Base-by-base conservation (phyloP, 1,139 yeast genomes). In the Saccharomyces hybrid region DNA sequence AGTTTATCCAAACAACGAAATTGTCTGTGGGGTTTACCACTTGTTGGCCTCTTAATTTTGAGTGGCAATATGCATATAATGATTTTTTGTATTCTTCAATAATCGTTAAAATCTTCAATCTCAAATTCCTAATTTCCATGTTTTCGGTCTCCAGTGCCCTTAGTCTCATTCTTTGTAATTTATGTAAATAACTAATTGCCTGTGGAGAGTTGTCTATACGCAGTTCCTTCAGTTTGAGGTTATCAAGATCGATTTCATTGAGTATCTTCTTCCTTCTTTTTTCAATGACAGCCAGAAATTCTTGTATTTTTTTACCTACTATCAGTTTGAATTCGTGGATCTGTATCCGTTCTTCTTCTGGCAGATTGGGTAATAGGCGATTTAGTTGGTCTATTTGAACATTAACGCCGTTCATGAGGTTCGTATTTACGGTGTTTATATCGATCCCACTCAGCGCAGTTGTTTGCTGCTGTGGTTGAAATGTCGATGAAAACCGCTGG, bases 101-200 rank as follows among this genome's bases (percentile, higher is more conserved):
- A 2, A 64, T 60, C 4, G 59, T 60, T 29, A 57, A 50, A 48
- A 66, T 63, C 49, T 61, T 63, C 9, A 60, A 50, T 49, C 65
- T 59, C 19, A 66, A 54, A 27, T 61, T 62, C 54, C 66, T 68
- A 47, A 66, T 49, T 50, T 66, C 70, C 44, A 65, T 50, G 2
- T 68, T 65, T 56, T 67, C 71, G 24, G 66, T 60, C 54, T 68
- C 71, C 3, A 67, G 60, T 1, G 70, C 71, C 44, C 70, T 63
- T 27, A 68, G 54, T 46, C 68, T 63, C 14, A 68, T 62, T 42
- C 67, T 60, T 52, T 68, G 71, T 34, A 67, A 52, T 50, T 64
- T 62, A 52, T 61, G 64, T 11, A 65, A 34, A 31, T 56, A 60
- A 27, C 55, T 59, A 4, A 58, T 56, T 1, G 58, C 57, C 19